Evolutionary conservation across 2,329 filamentous ascomycete species (phyloP), one percentile per base, ranked within the genome.

Genomic region (Calonectria pteridis): DNA sequence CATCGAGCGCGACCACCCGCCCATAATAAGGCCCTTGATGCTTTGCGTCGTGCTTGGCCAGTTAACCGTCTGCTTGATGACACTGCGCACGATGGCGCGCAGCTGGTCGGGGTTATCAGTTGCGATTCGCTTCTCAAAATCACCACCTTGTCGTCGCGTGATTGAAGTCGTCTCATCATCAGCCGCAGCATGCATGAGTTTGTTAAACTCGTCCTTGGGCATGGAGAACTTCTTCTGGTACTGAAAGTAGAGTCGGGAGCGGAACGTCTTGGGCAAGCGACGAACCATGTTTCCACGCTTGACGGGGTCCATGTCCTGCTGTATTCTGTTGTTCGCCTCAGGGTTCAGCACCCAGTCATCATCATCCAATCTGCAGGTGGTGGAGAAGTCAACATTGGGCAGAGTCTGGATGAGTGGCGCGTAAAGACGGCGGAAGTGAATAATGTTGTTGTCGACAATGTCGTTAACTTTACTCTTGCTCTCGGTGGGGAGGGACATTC

Each of bases 231-330:
- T 96, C 82, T 93, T 93, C 84, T 98, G 96, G 84, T 98, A 99
- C 80, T 96, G 93, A 84, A 98, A 98, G 86, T 99, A 99, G 0
- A 99, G 88, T 73, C 95, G 96, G 68, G 94, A 91, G 46, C 97
- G 92, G 89, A 99, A 98, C 7, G 92, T 89, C 79, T 94, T 93
- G 5, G 97, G 97, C 14, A 99, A 88, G 16, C 97, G 93, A 6
- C 97, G 92, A 13, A 99, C 96, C 95, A 99, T 99, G 84, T 99
- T 99, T 23, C 94, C 95, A 71, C 97, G 93, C 81, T 94, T 95
- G 72, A 94, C 86, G 0, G 96, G 94, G 80, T 98, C 94, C 95
- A 98, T 97, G 81, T 98, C 95, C 84, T 99, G 97, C 51, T 90
- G 88, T 26, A 99, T 87, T 20, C 87, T 89, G 77, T 94, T 89